Conservation (phyloP, 2,329 filamentous ascomycete species). For the Aaosphaeria arxii region DNA sequence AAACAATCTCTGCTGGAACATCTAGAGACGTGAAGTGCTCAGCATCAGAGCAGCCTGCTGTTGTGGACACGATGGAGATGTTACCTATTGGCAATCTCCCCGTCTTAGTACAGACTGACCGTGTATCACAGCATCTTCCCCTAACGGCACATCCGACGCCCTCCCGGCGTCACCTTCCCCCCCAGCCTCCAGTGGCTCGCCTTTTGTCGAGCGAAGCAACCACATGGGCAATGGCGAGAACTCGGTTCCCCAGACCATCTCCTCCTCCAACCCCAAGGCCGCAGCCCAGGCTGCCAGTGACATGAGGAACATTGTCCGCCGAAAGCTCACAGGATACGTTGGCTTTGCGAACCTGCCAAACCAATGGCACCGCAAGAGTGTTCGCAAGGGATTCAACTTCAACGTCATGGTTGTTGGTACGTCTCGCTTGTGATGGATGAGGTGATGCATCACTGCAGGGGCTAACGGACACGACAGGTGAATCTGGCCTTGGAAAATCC, state of each 20-base stretch:
- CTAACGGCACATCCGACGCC: constrained; percentile 45
- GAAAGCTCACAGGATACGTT: constrained; percentile 97
- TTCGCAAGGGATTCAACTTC: constrained; percentile 99
- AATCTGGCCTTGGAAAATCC: constrained; percentile 98
- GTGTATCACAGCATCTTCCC: constrained; percentile 33
- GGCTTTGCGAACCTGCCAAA: constrained; percentile 98
- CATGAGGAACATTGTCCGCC: constrained; percentile 92
- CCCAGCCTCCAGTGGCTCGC: constrained; percentile 51
- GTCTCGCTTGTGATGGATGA: constrained; percentile 38
- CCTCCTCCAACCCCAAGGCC: constrained; percentile 62
- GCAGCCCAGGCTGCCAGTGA: constrained; percentile 49
- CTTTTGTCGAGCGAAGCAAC: constrained; percentile 58
- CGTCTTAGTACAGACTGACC: constrained; percentile 22
- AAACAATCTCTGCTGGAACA: neutral
- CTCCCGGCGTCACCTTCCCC: constrained; percentile 47
- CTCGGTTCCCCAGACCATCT: constrained; percentile 57
- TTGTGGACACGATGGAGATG: too few relatives aligned
- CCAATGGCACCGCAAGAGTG: constrained; percentile 99
- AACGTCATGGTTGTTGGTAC: constrained; percentile 99
- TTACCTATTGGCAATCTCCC: neutral
- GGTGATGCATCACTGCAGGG: neutral
- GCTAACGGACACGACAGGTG: constrained; percentile 58
- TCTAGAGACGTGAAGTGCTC: too few relatives aligned
- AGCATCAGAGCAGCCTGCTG: too few relatives aligned
- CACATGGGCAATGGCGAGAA: constrained; percentile 48